Evolutionary conservation across 2,329 filamentous ascomycete species (phyloP).

Genomic region (Talaromyces sp.): DNA sequence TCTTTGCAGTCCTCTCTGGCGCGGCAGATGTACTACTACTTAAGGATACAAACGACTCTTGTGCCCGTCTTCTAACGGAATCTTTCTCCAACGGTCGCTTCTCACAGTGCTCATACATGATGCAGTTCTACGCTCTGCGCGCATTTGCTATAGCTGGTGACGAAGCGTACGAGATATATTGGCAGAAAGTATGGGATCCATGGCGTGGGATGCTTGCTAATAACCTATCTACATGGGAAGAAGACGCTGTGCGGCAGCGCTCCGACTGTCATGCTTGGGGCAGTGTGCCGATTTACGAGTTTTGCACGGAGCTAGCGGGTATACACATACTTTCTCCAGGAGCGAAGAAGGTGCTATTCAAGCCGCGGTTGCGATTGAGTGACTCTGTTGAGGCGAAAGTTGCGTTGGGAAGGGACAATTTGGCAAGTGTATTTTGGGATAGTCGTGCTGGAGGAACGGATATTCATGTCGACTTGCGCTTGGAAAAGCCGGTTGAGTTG

Average conservation of each 20-base stretch:
- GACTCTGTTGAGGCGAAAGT: slow-evolving; percentile 16
- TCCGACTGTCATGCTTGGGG: slow-evolving; percentile 45
- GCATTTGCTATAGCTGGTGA: slow-evolving; percentile 32
- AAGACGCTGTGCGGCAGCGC: slow-evolving; percentile 39
- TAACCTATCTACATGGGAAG: slow-evolving; percentile 40
- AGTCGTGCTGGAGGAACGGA: neutral
- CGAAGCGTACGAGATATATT: slow-evolving; percentile 30
- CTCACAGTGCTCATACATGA: slow-evolving; percentile 34
- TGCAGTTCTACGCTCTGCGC: slow-evolving; percentile 39
- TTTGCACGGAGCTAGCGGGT: slow-evolving; percentile 8
- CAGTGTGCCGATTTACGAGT: slow-evolving; percentile 41
- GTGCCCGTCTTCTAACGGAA: neutral
- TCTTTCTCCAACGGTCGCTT: slow-evolving; percentile 24
- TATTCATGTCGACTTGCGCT: slow-evolving; percentile 15
- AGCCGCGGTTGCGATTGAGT: slow-evolving; percentile 2
- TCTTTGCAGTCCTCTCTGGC: slow-evolving; percentile 26
- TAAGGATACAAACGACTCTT: neutral
- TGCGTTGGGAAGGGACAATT: slow-evolving; percentile 19
- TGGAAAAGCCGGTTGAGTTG: slow-evolving; percentile 17
- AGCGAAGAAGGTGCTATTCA: neutral
- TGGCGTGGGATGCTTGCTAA: slow-evolving; percentile 35
- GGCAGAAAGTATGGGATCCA: slow-evolving; percentile 28
- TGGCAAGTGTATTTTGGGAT: slow-evolving; percentile 18
- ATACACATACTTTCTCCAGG: neutral
- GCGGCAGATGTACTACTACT: slow-evolving; percentile 10